phyloP scores from a whole-genome alignment of 2,329 filamentous ascomycete genomes.

The Fonsecaea nubica region DNA sequence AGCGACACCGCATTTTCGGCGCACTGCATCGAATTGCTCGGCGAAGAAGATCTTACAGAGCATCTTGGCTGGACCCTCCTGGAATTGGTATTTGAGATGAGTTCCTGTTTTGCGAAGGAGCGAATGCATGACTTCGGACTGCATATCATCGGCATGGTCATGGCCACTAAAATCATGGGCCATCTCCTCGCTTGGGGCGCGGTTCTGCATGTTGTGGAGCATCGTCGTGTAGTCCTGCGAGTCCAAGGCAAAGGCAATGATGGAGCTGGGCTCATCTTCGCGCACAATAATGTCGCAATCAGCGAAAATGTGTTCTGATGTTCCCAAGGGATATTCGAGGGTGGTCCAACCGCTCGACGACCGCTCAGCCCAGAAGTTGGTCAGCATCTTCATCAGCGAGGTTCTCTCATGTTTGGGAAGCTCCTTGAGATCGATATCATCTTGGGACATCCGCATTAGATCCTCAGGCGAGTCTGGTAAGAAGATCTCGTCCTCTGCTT shows the following conservation, averaged over 20 bases:
- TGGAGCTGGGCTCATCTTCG: slow-evolving; percentile 94
- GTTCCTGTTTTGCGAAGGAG: slow-evolving; percentile 84
- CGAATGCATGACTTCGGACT: slow-evolving; percentile 82
- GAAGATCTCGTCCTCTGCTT: slow-evolving; percentile 73
- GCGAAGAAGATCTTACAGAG: slow-evolving; percentile 99
- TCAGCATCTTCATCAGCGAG: slow-evolving; percentile 92
- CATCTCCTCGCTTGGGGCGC: slow-evolving; percentile 38
- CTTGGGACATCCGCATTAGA: slow-evolving; percentile 57
- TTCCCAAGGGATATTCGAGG: slow-evolving; percentile 87
- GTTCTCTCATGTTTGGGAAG: slow-evolving; percentile 92
- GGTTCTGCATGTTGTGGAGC: slow-evolving; percentile 59
- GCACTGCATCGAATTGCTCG: slow-evolving; percentile 93
- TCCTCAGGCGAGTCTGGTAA: slow-evolving; percentile 61
- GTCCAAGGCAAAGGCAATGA: slow-evolving; percentile 90
- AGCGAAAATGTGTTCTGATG: slow-evolving; percentile 92
- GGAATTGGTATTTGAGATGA: slow-evolving; percentile 95
- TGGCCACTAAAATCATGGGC: slow-evolving; percentile 45
- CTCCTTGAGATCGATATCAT: slow-evolving; percentile 69
- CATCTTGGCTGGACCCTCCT: slow-evolving; percentile 90
- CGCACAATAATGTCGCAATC: slow-evolving; percentile 97
- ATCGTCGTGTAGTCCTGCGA: slow-evolving; percentile 87
- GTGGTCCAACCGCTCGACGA: slow-evolving; percentile 93
- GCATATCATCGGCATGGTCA: slow-evolving; percentile 52
- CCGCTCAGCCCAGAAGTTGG: slow-evolving; percentile 97
- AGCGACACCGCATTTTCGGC: slow-evolving; percentile 88